Evolutionary conservation across 2,329 filamentous ascomycete genomes (phyloP), one percentile per base, ranked within the genome.

Genomic region (Zelopaecilomyces penicillatus): DNA sequence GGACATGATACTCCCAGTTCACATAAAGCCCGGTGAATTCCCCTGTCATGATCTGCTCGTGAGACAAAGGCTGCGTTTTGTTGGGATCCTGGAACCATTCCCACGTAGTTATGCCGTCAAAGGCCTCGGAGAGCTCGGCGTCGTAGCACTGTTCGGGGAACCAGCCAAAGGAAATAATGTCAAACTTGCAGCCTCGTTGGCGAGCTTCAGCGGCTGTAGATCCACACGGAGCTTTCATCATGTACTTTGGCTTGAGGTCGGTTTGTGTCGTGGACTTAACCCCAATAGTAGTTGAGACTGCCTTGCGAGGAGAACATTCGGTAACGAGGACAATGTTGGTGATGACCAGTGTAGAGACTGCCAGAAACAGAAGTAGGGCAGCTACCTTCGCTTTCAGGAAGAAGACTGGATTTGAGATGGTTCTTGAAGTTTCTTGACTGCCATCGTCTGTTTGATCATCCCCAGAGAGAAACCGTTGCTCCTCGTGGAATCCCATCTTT

Each of bases 161-260:
- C 45, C 45, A 47, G 41, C 37, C 33, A 36, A 47, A 47, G 4
- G 45, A 47, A 12, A 47, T 44, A 29, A 36, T 5, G 33, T 47
- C 45, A 6, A 47, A 47, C 11, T 43, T 10, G 31, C 45, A 47
- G 12, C 45, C 45, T 9, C 36, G 30, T 10, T 29, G 9, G 2
- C 37, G 37, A 8, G 45, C 45, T 34, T 47, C 38, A 12, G 27
- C 8, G 2, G 45, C 6, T 5, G 45, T 44, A 7, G 26, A 19
- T 12, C 45, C 45, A 34, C 45, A 47, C 4, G 40, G 44, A 12
- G 33, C 6, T 6, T 8, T 30, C 38, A 39, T 37, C 34, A 39
- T 30, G 8, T 10, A 30, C 33, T 9, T 12, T 29, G 26, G 27
- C 29, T 41, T 31, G 12, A 31, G 12, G 12, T 12, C 36, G 28